Evolutionary conservation across 768 basidiomycete genomes (phyloP).

Genomic region (Boletus rubescentipes): DNA sequence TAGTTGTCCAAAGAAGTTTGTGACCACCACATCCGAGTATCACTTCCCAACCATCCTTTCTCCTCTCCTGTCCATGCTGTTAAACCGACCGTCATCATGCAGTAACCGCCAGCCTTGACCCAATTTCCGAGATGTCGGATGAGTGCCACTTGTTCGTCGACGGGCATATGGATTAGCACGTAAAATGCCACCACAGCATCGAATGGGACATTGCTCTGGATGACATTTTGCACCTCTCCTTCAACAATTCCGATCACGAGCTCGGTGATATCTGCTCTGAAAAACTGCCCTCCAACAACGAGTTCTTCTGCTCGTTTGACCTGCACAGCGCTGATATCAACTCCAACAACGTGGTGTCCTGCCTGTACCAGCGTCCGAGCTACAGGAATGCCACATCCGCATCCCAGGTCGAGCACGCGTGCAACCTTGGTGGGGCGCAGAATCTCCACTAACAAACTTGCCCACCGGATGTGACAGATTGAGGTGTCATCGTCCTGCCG

Average conservation of each 20-base stretch:
- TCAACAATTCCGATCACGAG: neutral
- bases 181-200: slow-evolving; percentile 5
- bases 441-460: neutral
- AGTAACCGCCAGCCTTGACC: slow-evolving; percentile 1
- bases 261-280: slow-evolving; percentile 5
- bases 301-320: slow-evolving; percentile 8
- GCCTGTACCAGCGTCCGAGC: neutral
- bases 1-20: slow-evolving; percentile 8
- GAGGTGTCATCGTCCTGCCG: neutral
- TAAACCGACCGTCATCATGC: slow-evolving; percentile 10
- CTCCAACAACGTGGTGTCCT: slow-evolving; percentile 5
- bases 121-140: slow-evolving; percentile 21
- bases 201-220: neutral
- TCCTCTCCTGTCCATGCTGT: neutral
- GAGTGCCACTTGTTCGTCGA: slow-evolving; percentile 8
- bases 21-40: slow-evolving; percentile 7
- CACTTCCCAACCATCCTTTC: neutral
- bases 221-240: neutral
- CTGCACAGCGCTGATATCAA: slow-evolving; percentile 6
- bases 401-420: slow-evolving; percentile 7
- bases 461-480: slow-evolving; percentile 1
- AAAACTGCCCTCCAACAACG: slow-evolving; percentile 4
- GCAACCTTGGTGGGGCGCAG: neutral
- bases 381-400: slow-evolving; percentile 9
- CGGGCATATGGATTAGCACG: slow-evolving; percentile 6